These are phyloP conservation scores for Asterella californica DNA, from an alignment of 225 moss, liverwort and hornwort species.

Conservation along the genomic window DNA sequence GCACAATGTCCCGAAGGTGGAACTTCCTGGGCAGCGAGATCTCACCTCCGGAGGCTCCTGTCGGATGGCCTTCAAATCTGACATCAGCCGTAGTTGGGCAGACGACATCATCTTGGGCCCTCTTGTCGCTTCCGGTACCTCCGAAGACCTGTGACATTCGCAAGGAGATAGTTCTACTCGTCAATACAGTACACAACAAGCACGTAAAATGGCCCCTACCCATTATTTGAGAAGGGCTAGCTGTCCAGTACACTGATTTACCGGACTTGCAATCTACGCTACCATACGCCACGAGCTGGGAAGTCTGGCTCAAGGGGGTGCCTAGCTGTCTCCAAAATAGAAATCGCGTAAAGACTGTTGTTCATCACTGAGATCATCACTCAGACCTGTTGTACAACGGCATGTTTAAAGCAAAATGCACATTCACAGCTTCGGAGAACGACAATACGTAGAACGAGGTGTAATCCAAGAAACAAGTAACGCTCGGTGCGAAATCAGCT, in stretches of 20 bases:
- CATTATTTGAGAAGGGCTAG: background rate
- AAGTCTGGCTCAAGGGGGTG: background rate
- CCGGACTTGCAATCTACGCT: background rate
- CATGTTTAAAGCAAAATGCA: background rate
- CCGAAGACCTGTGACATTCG: background rate
- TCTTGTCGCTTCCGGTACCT: background rate
- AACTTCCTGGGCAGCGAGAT: background rate
- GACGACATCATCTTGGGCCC: slow-evolving; percentile 50
- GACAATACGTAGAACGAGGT: background rate
- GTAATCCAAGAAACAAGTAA: background rate
- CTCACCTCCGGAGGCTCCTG: slow-evolving; percentile 57
- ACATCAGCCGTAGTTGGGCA: slow-evolving; percentile 55
- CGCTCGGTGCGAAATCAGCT: background rate
- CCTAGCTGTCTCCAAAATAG: background rate
- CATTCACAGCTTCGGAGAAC: background rate
- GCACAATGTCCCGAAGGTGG: background rate
- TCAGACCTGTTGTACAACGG: background rate
- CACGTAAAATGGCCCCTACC: background rate
- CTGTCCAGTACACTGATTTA: background rate
- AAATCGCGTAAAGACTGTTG: background rate
- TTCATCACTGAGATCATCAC: background rate
- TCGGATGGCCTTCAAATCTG: slow-evolving; percentile 53
- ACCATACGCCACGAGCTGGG: background rate
- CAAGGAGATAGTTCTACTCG: background rate
- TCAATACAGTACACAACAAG: background rate